Base-by-base conservation (phyloP, 2,329 filamentous ascomycete genomes). In the Ophiocordyceps camponoti-saundersi region DNA sequence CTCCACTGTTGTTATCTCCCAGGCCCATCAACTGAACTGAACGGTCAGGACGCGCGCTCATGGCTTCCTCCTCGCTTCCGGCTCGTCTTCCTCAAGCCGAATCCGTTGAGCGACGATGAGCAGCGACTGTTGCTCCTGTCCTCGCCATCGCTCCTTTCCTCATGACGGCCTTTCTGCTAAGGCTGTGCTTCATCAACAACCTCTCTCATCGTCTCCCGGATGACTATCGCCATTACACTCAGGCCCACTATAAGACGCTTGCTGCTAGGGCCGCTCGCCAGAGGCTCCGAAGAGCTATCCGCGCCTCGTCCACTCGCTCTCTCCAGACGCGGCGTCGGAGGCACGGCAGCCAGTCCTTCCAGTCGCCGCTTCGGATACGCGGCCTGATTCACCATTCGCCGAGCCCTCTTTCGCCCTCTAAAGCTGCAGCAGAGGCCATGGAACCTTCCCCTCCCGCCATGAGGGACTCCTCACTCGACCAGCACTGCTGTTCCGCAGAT, bases 131-230 rank as follows among this genome's bases (percentile, higher is more conserved):
- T 56, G 44, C 44, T 39, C 44, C 18, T 34, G 21, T 36, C 50
- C 48, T 54, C 49, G 48, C 42, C 49, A 44, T 44, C 48, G 47
- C 42, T 47, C 45, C 40, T 46, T 57, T 51, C 53, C 58, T 57
- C 66, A 74, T 74, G 71, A 70, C 65, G 56, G 62, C 60, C 55
- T 66, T 65, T 56, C 63, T 71, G 50, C 57, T 72, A 49, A 61
- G 64, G 58, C 61, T 70, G 52, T 73, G 70, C 58, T 64, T 66
- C 57, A 59, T 64, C 53, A 65, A 69, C 59, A 64, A 66, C 55
- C 67, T 61, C 56, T 66, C 66, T 54, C 62, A 61, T 60, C 55
- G 64, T 59, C 61, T 71, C 57, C 61, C 68, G 52, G 57, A 70
- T 62, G 65, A 71, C 53, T 61, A 65, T 49, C 61, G 61, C 53